phyloP scores from a whole-genome alignment of 2,329 filamentous ascomycete species.

The Paramyrothecium sp. region DNA sequence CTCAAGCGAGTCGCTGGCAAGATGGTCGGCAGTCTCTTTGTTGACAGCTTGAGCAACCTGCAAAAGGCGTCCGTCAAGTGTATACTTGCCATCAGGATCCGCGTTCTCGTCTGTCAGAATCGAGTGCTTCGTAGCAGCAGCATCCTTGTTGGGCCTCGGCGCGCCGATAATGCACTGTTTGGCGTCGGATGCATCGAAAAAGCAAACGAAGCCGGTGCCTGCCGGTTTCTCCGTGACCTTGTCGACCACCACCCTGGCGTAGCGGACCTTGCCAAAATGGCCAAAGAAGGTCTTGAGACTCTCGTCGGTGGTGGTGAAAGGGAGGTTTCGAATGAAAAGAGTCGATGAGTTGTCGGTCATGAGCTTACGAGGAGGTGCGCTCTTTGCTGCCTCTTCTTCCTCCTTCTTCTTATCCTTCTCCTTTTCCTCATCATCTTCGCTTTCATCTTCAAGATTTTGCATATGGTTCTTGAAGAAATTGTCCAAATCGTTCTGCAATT shows the following conservation, averaged over 20 bases:
- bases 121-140: conserved; percentile 65
- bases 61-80: conserved; percentile 83
- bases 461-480: conserved; percentile 60
- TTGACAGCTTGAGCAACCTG: conserved; percentile 83
- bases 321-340: conserved; percentile 90
- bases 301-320: conserved; percentile 83
- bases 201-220: conserved; percentile 94
- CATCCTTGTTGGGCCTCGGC: conserved; percentile 54
- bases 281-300: conserved; percentile 80
- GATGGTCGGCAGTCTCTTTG: conserved; percentile 73
- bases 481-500: conserved; percentile 43
- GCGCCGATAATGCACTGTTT: conserved; percentile 73
- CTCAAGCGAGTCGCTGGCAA: conserved; percentile 68
- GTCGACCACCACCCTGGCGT: conserved; percentile 89
- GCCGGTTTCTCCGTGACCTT: conserved; percentile 80
- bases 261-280: conserved; percentile 85
- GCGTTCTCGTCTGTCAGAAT: conserved; percentile 83
- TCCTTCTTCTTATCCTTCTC: conserved; percentile 41
- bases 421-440: conserved; percentile 47
- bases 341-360: conserved; percentile 69
- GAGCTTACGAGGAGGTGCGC: conserved; percentile 21
- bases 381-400: conserved; percentile 34
- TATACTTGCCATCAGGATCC: conserved; percentile 83
- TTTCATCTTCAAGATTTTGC: conserved; percentile 57
- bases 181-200: conserved; percentile 74